A percentile compares a stretch with the other conserved stretches of the same genome.
These are phyloP conservation scores for Trypanosoma vivax DNA, from an alignment of 208 protist species.

Conservation along the genomic window DNA sequence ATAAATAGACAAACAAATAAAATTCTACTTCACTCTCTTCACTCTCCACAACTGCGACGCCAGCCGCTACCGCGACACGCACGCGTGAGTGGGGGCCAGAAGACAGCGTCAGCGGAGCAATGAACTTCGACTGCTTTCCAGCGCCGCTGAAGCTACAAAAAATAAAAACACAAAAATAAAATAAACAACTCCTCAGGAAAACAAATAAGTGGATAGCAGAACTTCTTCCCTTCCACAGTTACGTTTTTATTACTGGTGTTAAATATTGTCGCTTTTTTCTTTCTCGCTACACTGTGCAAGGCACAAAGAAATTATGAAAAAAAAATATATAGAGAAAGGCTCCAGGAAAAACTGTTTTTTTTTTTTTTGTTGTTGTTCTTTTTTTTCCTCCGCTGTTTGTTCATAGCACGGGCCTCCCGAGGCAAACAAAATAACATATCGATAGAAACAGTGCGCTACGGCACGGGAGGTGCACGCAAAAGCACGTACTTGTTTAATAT, in stretches of 20 bases:
- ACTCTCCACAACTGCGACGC: neutral
- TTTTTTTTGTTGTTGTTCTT: neutral
- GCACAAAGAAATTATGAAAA: slow-evolving; percentile 5
- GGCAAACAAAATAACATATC: neutral
- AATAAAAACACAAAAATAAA: neutral
- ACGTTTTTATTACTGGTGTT: no score
- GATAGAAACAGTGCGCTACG: no score
- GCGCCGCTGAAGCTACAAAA: neutral
- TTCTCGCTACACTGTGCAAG: no score
- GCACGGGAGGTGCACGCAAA: no score
- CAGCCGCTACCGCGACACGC: slow-evolving; percentile 6
- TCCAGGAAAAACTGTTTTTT: slow-evolving; percentile 13
- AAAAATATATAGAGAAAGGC: neutral
- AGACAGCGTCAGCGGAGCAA: neutral
- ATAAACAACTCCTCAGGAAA: no score
- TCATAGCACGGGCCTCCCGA: neutral
- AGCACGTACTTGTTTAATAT: no score
- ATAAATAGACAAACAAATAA: no score
- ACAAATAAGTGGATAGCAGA: no score
- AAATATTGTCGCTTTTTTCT: no score
- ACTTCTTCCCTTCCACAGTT: no score
- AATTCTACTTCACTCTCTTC: neutral
- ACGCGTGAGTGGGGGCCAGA: neutral
- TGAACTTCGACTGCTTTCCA: neutral
- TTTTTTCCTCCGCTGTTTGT: slow-evolving; percentile 11